Conservation (phyloP, 805 yeast genomes). For the Sugiyamaella smithiae region DNA sequence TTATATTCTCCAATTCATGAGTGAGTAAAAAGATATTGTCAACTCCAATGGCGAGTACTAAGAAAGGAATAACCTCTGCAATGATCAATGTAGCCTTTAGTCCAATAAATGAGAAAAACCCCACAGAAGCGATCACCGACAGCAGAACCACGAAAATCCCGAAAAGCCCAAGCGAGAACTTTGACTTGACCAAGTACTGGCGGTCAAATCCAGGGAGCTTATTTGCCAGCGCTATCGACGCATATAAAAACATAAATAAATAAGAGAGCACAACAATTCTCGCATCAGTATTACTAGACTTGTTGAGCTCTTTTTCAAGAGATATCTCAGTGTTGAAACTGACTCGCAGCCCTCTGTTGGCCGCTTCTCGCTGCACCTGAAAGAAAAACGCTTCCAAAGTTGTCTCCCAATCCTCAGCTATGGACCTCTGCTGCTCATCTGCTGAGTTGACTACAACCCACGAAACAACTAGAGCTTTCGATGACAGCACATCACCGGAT, state of each 20-base stretch:
- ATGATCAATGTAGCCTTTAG: constrained; percentile 85
- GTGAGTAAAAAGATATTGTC: constrained; percentile 88
- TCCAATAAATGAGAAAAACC: constrained; percentile 71
- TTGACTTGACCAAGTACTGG: constrained; percentile 44
- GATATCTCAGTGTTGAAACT: constrained; percentile 83
- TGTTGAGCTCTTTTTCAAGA: constrained; percentile 76
- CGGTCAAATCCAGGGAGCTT: constrained; percentile 42
- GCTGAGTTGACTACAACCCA: constrained; percentile 58
- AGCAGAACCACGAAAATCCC: constrained; percentile 80
- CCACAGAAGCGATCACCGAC: constrained; percentile 81
- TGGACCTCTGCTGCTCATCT: constrained; percentile 39
- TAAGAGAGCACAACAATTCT: constrained; percentile 71
- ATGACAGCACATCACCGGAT: constrained; percentile 44
- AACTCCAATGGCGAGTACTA: constrained; percentile 92
- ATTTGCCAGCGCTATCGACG: constrained; percentile 75
- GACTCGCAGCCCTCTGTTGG: constrained; percentile 52
- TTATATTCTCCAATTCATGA: constrained; percentile 66
- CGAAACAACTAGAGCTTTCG: constrained; percentile 76
- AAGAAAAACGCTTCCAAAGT: constrained; percentile 55
- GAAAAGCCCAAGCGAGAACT: constrained; percentile 74
- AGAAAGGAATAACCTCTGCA: constrained; percentile 94
- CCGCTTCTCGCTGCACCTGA: constrained; percentile 46
- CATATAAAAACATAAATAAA: constrained; percentile 81
- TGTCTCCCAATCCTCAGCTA: constrained; percentile 66
- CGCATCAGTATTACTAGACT: constrained; percentile 76